phyloP scores from a whole-genome alignment of 73 alveolate genomes.

The Symbiodinium natans region DNA sequence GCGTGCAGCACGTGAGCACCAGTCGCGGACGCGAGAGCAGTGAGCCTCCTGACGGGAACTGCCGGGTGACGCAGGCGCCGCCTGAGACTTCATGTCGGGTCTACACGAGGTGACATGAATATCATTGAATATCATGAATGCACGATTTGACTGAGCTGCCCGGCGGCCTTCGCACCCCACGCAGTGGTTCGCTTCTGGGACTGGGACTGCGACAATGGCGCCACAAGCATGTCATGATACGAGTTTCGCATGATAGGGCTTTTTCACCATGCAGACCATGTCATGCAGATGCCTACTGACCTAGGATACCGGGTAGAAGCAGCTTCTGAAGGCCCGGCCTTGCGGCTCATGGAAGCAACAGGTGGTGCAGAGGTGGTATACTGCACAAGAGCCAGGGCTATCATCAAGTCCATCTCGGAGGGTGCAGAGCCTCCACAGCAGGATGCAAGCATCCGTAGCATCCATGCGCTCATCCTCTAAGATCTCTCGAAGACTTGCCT shows the following conservation, averaged over 20 bases:
- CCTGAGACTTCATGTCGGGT: too few relatives aligned
- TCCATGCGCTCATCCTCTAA: background rate
- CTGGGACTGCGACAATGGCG: background rate
- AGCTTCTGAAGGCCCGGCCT: too few relatives aligned
- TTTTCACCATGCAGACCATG: too few relatives aligned
- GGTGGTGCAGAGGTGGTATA: background rate
- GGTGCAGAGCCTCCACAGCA: constrained; percentile 42
- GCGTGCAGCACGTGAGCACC: too few relatives aligned
- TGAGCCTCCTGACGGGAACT: background rate
- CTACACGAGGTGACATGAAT: too few relatives aligned
- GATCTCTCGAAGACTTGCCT: background rate
- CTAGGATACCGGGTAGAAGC: too few relatives aligned
- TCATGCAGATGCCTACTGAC: too few relatives aligned
- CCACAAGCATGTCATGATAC: too few relatives aligned
- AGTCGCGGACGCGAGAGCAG: too few relatives aligned
- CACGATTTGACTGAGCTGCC: background rate
- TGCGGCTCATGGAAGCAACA: background rate
- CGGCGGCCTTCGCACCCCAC: constrained; percentile 1
- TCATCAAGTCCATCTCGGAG: constrained; percentile 23
- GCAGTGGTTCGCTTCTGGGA: background rate
- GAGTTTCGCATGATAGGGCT: too few relatives aligned
- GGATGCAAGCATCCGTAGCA: background rate
- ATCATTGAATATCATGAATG: too few relatives aligned
- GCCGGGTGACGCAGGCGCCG: background rate
- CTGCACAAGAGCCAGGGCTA: constrained; percentile 83